These are phyloP conservation scores for Candida vaughaniae DNA, from an alignment of 805 yeast species.

Conservation along the genomic window DNA sequence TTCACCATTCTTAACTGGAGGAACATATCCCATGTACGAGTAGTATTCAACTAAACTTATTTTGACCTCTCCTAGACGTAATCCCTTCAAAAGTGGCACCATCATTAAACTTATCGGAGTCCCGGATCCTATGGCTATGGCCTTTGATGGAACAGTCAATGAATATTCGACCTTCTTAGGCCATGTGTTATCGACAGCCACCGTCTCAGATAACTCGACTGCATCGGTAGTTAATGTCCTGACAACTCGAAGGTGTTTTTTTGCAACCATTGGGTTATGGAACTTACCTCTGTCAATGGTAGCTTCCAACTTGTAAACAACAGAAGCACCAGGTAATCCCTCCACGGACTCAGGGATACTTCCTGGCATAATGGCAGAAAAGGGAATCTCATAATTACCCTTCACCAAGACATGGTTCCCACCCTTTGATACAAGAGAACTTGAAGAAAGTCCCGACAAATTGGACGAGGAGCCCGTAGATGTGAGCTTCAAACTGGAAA, in stretches of 20 bases:
- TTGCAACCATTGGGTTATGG: slow-evolving; percentile 59
- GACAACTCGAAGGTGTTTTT: slow-evolving; percentile 74
- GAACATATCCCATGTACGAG: slow-evolving; percentile 56
- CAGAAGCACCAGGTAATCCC: slow-evolving; percentile 78
- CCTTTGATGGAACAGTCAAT: slow-evolving; percentile 81
- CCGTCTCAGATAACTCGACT: slow-evolving; percentile 84
- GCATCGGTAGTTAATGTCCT: slow-evolving; percentile 88
- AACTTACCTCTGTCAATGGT: slow-evolving; percentile 81
- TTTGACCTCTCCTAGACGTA: slow-evolving; percentile 71
- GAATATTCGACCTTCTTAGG: slow-evolving; percentile 90
- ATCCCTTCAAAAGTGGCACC: slow-evolving; percentile 80
- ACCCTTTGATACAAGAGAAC: slow-evolving; percentile 16
- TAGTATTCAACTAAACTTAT: slow-evolving; percentile 68
- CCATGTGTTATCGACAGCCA: slow-evolving; percentile 94
- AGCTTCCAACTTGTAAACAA: slow-evolving; percentile 73
- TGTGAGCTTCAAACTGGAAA: slow-evolving; percentile 14
- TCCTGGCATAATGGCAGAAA: slow-evolving; percentile 82
- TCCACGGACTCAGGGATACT: slow-evolving; percentile 83
- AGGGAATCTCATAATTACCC: slow-evolving; percentile 91
- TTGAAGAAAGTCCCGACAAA: slow-evolving; percentile 9
- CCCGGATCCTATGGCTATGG: slow-evolving; percentile 84
- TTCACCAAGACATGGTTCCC: slow-evolving; percentile 46
- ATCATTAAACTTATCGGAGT: slow-evolving; percentile 67
- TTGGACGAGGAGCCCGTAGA: slow-evolving; percentile 14
- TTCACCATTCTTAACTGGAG: slow-evolving; percentile 62